Evolutionary conservation across 352 stramenopile genomes (phyloP), one percentile per base, ranked within the genome.

Genomic region (Pythium brachiatum): DNA sequence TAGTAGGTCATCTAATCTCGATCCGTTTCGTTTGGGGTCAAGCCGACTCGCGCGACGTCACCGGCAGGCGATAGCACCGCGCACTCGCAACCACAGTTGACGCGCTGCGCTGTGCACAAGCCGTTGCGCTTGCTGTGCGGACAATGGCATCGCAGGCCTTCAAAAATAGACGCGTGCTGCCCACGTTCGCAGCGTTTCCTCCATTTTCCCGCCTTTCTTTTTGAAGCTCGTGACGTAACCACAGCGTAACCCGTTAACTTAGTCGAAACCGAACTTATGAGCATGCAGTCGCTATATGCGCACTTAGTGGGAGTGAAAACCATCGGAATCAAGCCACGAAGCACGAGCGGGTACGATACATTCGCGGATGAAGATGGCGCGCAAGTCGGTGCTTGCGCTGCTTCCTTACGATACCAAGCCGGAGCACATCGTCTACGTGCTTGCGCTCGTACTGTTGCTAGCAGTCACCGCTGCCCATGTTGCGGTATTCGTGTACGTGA

Each of bases 321-420:
- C 16, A 25, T 44, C 18, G 15, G 38, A 6, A 44, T 23, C 3
- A 21, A 23, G 26, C 21, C 48, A 39, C 48, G 48, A 39, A 44
- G 26, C 53, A 38, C n/a, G n/a, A 48, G 18, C 11, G 11, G 48
- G 11, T 38, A 43, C 27, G 15, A 3, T 46, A 47, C n/a, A n/a
- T n/a, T 38, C 12, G 25, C 3, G 1, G n/a, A 12, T n/a, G 18
- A 43, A 39, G 16, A 62, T 66, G 64, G 41, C 32, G 7, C 38
- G 9, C 44, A 52, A 47, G 52, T 53, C 31, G 21, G 1, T 64
- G 21, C 55, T 58, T 6, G 59, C 58, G 64, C 31, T 67, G 18
- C 55, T 92, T 18, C 78, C 82, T n/a, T 70, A 80, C 44, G 74
- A 86, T 61, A 63, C 59, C 27, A 66, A 76, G 0, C 70, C 63